Conservation (phyloP, 2,329 filamentous ascomycete species). For the Chrysosporium queenslandicum region DNA sequence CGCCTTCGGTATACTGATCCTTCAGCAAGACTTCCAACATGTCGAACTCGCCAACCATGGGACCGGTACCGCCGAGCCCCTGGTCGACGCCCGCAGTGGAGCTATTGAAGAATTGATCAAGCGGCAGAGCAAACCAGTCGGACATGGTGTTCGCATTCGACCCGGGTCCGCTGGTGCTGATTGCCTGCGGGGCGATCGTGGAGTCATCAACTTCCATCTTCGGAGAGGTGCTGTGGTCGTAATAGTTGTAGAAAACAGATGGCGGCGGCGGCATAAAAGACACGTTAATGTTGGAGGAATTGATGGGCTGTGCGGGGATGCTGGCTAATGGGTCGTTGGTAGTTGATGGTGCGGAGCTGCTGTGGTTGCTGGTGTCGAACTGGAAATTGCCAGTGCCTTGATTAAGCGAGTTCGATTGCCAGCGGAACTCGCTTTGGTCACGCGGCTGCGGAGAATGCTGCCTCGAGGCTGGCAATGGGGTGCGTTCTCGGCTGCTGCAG, state of each 20-base stretch:
- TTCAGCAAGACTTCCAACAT: conserved; percentile 41
- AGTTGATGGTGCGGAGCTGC: conserved; percentile 25
- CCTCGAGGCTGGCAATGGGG: conserved; percentile 26
- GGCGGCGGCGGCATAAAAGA: conserved; percentile 41
- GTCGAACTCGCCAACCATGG: conserved; percentile 48
- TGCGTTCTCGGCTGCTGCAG: conserved; percentile 30
- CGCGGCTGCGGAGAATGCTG: conserved; percentile 14
- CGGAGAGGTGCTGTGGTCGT: conserved; percentile 30
- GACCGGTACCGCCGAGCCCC: conserved; percentile 50
- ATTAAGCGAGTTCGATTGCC: conserved; percentile 4
- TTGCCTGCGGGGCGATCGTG: conserved; percentile 24
- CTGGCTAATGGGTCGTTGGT: conserved; percentile 35
- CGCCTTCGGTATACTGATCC: conserved; percentile 31
- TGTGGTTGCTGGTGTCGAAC: conserved; percentile 15
- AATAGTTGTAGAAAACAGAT: conserved; percentile 39
- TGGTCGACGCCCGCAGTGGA: conserved; percentile 39
- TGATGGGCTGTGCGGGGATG: conserved; percentile 38
- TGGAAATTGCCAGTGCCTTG: conserved; percentile 13
- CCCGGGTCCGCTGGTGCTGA: conserved; percentile 16
- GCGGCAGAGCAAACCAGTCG: conserved; percentile 53
- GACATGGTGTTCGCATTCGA: conserved; percentile 27
- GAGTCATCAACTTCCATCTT: conserved; percentile 23
- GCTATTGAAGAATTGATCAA: conserved; percentile 49
- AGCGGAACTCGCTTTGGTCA: conserved; percentile 13
- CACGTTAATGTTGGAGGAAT: conserved; percentile 37